Evolutionary conservation across 2,329 filamentous ascomycete species (phyloP).

Genomic region (Curvularia verruculosa): DNA sequence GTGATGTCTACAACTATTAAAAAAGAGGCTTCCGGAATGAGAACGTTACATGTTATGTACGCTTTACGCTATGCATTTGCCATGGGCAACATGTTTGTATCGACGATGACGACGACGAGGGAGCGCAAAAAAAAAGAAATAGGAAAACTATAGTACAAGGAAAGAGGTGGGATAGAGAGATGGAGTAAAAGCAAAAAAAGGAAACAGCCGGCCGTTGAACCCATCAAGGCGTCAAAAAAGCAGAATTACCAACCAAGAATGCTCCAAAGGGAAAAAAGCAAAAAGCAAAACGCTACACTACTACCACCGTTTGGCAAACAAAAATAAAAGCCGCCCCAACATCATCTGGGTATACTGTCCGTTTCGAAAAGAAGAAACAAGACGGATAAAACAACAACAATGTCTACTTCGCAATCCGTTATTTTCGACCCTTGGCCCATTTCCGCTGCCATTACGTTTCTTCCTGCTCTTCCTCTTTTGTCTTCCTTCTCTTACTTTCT

Average conservation of each 20-base stretch:
- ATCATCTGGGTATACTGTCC: conserved; percentile 18
- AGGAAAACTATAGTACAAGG: conserved; percentile 13
- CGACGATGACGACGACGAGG: neutral
- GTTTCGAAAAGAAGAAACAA: conserved; percentile 11
- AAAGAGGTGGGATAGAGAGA: too few species aligned
- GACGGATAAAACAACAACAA: conserved; percentile 1
- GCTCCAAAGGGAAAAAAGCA: neutral
- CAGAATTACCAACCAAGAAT: conserved; percentile 4
- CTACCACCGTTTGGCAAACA: neutral
- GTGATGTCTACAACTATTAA: too few species aligned
- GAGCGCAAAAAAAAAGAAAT: too few species aligned
- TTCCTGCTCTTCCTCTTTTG: neutral
- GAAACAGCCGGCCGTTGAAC: neutral
- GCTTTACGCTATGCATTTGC: neutral
- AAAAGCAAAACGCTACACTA: neutral
- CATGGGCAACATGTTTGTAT: neutral
- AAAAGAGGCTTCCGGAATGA: too few species aligned
- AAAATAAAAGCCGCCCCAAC: neutral
- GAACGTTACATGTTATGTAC: neutral
- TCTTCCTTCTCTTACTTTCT: neutral
- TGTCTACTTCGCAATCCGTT: conserved; percentile 13
- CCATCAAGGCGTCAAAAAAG: neutral
- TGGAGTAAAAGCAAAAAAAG: neutral
- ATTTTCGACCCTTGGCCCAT: neutral
- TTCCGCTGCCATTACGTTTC: conserved; percentile 17